These are phyloP conservation scores for Pseudopithomyces chartarum DNA, from an alignment of 2,329 filamentous ascomycete genomes.

Conservation along the genomic window DNA sequence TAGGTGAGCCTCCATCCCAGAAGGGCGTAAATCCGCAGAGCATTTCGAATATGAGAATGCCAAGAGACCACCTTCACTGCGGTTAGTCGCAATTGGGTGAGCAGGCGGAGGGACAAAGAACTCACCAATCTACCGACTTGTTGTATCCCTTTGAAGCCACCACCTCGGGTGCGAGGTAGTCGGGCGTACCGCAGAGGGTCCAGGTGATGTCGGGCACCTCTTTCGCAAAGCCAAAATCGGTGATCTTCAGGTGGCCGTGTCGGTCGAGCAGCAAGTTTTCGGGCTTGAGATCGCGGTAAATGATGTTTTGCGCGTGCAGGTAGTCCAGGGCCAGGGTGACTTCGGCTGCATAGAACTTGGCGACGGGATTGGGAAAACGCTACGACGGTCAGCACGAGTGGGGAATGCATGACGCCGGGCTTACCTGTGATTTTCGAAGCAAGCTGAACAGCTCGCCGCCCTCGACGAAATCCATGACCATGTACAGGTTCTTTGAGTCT, in stretches of 20 bases:
- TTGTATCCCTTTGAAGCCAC: constrained; percentile 99
- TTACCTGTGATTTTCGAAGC: constrained; percentile 87
- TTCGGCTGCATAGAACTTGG: constrained; percentile 98
- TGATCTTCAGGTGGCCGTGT: constrained; percentile 95
- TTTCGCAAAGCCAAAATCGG: constrained; percentile 98
- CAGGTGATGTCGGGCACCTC: constrained; percentile 98
- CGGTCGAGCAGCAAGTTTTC: constrained; percentile 91
- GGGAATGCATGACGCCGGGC: constrained; percentile 42
- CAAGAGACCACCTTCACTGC: constrained; percentile 84
- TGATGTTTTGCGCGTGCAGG: constrained; percentile 91
- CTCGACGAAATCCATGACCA: constrained; percentile 99
- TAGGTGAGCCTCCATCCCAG: constrained; percentile 96
- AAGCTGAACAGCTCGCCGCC: constrained; percentile 96
- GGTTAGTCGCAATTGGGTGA: constrained; percentile 12
- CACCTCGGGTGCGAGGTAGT: constrained; percentile 96
- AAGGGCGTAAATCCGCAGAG: constrained; percentile 98
- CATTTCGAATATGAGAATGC: constrained; percentile 99
- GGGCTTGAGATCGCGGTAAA: constrained; percentile 96
- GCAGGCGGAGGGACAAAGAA: constrained; percentile 19
- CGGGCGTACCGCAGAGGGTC: constrained; percentile 96
- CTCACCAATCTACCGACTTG: constrained; percentile 98
- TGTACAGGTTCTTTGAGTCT: constrained; percentile 93
- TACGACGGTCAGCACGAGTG: constrained; percentile 46
- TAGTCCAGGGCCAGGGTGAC: constrained; percentile 96
- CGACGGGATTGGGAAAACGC: constrained; percentile 98